These are phyloP conservation scores for Rhizophlyctis rosea DNA, from an alignment of 192 early-diverging fungal genomes.

Conservation along the genomic window DNA sequence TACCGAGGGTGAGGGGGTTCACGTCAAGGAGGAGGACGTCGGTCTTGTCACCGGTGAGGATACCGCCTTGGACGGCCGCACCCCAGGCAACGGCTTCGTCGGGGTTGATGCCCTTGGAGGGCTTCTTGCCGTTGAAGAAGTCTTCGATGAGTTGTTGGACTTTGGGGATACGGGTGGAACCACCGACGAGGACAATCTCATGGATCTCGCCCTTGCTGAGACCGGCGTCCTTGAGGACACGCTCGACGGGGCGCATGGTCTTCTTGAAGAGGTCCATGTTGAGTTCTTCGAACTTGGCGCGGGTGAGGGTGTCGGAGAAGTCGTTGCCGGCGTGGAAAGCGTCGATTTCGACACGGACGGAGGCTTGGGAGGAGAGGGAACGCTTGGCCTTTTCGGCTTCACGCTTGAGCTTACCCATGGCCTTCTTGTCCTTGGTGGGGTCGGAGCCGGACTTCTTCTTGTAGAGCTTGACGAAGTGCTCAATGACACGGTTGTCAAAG, in stretches of 20 bases:
- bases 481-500: conserved; percentile 94
- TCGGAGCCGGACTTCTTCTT: conserved; percentile 90
- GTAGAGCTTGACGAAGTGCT: conserved; percentile 89
- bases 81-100: conserved; percentile 99
- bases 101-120: conserved; percentile 95
- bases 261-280: conserved; percentile 91
- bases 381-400: conserved; percentile 98
- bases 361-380: conserved; percentile 89
- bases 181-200: conserved; percentile 97
- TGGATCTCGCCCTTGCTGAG: conserved; percentile 82
- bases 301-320: conserved; percentile 90
- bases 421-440: conserved; percentile 76
- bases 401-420: conserved; percentile 91
- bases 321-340: conserved; percentile 83
- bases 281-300: conserved; percentile 96
- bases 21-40: conserved; percentile 72
- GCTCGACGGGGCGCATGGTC: conserved; percentile 90
- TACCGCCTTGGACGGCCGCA: conserved; percentile 94
- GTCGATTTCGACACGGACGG: conserved; percentile 90
- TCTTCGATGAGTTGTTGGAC: conserved; percentile 89
- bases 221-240: conserved; percentile 87
- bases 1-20: conserved; percentile 94
- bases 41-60: conserved; percentile 71
- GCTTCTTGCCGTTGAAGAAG: conserved; percentile 96
- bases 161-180: conserved; percentile 98